Conservation (phyloP, 106 monocot species). For the Allium cepa region DNA sequence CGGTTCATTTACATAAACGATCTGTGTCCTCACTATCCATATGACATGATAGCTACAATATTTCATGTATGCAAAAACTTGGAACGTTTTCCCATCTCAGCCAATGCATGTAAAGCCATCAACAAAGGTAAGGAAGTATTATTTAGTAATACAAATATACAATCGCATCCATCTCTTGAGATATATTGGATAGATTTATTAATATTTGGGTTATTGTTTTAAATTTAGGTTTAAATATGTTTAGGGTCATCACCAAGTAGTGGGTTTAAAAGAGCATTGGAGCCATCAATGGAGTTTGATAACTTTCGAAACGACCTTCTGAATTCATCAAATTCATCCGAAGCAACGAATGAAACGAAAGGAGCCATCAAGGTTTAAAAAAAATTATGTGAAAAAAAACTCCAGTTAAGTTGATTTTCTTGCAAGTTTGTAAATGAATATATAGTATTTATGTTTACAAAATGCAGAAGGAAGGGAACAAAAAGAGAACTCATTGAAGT, state of each 20-base stretch:
- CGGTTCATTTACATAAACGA: no score
- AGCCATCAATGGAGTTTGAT: slow-evolving; percentile 26
- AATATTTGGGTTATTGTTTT: neutral
- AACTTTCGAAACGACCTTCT: slow-evolving; percentile 9
- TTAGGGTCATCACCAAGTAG: slow-evolving; percentile 21
- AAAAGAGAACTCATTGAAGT: slow-evolving; percentile 27
- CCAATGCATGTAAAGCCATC: slow-evolving; percentile 63
- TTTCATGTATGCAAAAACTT: slow-evolving; percentile 50
- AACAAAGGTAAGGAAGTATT: slow-evolving; percentile 20
- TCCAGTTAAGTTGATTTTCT: no score
- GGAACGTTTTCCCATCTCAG: slow-evolving; percentile 59
- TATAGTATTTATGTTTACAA: neutral
- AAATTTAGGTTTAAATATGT: slow-evolving; percentile 17
- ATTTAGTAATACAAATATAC: neutral
- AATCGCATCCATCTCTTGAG: neutral
- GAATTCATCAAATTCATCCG: neutral
- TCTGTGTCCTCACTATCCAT: no score
- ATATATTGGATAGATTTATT: neutral
- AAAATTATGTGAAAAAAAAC: no score
- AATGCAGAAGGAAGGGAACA: slow-evolving; percentile 35
- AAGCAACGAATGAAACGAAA: slow-evolving; percentile 5
- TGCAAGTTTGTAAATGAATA: neutral
- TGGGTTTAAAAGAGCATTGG: slow-evolving; percentile 17
- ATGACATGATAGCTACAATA: no score
- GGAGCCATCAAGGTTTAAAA: slow-evolving; percentile 4